Percentiles rank a stretch among this genome's conserved stretches.
phyloP scores from a whole-genome alignment of 768 basidiomycete species.

The Cystobasidium tubakii region DNA sequence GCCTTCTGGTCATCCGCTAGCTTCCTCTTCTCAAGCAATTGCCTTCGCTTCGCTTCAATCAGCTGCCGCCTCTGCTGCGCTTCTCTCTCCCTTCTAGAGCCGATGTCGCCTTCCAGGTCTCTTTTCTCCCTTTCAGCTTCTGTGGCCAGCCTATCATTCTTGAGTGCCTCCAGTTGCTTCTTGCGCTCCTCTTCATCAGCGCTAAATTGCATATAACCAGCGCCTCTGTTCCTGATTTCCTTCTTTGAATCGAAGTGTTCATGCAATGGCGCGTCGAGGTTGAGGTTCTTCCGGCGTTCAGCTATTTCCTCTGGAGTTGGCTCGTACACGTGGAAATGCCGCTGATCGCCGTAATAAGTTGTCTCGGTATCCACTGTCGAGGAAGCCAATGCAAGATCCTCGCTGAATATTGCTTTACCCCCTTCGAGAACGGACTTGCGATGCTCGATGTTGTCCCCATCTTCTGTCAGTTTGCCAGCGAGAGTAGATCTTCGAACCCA shows the following conservation, averaged over 20 bases:
- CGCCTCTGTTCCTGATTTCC: constrained; percentile 82
- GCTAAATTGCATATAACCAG: constrained; percentile 87
- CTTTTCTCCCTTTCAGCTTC: constrained; percentile 58
- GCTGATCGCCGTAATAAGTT: constrained; percentile 45
- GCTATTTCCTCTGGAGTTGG: constrained; percentile 73
- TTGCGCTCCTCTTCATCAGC: constrained; percentile 70
- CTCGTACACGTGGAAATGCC: constrained; percentile 81
- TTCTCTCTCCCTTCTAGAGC: constrained; percentile 17
- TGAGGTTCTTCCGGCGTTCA: constrained; percentile 65
- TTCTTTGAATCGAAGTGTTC: constrained; percentile 73
- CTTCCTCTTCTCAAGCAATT: constrained; percentile 66
- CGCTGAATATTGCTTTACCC: constrained; percentile 4
- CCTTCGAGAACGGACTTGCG: background rate
- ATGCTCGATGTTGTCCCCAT: constrained; percentile 12
- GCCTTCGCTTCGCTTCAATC: constrained; percentile 69
- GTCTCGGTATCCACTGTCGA: constrained; percentile 23
- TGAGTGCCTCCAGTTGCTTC: constrained; percentile 77
- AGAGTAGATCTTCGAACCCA: constrained; percentile 41
- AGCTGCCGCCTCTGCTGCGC: constrained; percentile 53
- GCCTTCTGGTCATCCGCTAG: background rate
- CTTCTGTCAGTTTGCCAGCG: constrained; percentile 35
- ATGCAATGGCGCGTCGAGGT: constrained; percentile 65
- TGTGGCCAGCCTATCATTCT: constrained; percentile 64
- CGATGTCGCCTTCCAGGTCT: constrained; percentile 45
- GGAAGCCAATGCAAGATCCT: background rate